Conservation (phyloP, 768 basidiomycete genomes). For the Tylopilus subfusipes region DNA sequence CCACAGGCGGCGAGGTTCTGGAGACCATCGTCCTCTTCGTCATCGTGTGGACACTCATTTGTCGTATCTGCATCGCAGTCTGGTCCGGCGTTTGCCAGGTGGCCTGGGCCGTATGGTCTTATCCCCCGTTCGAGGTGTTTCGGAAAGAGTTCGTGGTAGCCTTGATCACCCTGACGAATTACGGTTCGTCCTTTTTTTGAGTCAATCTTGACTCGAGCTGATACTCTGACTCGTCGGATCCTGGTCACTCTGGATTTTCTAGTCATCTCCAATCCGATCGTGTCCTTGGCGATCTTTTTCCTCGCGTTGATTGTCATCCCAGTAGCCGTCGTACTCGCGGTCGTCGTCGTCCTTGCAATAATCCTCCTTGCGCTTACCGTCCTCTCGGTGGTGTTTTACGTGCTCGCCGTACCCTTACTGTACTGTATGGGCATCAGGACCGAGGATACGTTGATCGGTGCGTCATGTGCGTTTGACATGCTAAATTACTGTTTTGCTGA, state of each 20-base stretch:
- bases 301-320: not conserved
- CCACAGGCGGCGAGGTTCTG: constrained; percentile 14
- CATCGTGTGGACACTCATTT: constrained; percentile 8
- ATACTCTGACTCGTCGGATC: not conserved
- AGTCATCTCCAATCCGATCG: not conserved
- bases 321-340: not conserved
- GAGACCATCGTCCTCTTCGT: constrained; percentile 7
- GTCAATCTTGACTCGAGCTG: not conserved
- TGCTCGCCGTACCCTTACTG: not conserved
- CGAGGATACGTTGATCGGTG: not conserved
- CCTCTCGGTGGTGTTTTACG: not conserved
- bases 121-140: constrained; percentile 23
- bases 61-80: constrained; percentile 1
- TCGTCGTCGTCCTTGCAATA: not conserved
- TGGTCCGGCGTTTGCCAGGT: constrained; percentile 10
- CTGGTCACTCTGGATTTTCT: not conserved
- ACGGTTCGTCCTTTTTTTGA: not conserved
- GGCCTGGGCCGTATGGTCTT: constrained; percentile 17
- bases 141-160: constrained; percentile 12
- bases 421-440: not conserved
- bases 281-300: not conserved
- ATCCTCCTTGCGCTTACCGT: not conserved
- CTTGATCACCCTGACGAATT: not conserved
- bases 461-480: not conserved
- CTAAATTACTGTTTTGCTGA: not conserved